Evolutionary conservation across 441 rosid genomes (phyloP), one percentile per base, ranked within the genome.

Genomic region (Pelargonium cotyledonis): DNA sequence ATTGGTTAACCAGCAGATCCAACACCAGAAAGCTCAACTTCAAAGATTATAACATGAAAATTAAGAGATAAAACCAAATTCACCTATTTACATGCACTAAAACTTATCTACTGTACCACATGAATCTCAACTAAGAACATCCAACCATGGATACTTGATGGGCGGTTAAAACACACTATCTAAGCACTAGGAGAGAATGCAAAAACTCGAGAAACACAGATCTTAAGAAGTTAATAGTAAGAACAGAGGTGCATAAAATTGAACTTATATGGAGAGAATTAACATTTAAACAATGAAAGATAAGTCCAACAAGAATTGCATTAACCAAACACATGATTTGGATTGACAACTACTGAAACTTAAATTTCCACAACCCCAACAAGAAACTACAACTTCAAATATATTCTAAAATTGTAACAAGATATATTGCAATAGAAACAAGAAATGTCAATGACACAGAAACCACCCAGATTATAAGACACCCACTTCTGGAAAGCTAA

Each of bases 391-490:
- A n/a, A 18, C n/a, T 51, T 51, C 58, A n/a, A 51, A 14, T 15
- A 4, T 14, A 26, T 26, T 26, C 29, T n/a, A n/a, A 26, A 26
- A 26, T 26, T 26, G 29, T 26, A 26, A 26, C 29, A 26, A 26
- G 29, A 26, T 26, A 18, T 7, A 51, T 14, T 2, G 58, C 14
- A 51, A n/a, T 18, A 51, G 4, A 51, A n/a, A 51, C 19, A 14
- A 51, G 58, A 51, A 51, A 14, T 51, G 58, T 51, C 58, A 51
- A 15, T 51, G 58, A 51, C 58, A 51, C 15, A 6, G 58, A 51
- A 6, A 51, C 15, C 29, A 10, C 58, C 5, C 58, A n/a, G 58
- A 51, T 51, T 6, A 51, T 14, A 51, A 51, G 18, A 51, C 6
- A 44, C 11, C 11, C 9, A 43, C 9, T 43, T 11, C 46, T 1